Evolutionary conservation across 495 filamentous ascomycete genomes (phyloP), one percentile per base, ranked within the genome.

Genomic region (Trichoderma erinaceum): DNA sequence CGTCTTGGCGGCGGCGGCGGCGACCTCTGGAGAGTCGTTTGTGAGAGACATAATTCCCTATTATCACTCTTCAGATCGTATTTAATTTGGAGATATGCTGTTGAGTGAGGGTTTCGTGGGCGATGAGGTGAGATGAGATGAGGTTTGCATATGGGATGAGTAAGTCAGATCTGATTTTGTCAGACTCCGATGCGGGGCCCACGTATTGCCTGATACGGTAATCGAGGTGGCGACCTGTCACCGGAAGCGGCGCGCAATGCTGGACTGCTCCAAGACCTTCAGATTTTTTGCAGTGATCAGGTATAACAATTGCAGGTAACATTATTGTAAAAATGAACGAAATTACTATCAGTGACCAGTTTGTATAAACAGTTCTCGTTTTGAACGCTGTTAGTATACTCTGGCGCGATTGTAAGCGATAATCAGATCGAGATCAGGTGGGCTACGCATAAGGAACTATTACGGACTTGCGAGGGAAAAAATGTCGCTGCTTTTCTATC

Each of bases 41-140:
- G 90, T 92, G 65, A 93, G 78, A 69, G 90, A 92, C 90, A 93
- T 93, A 46, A 61, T 68, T 12, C 23, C n/a, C 11, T 23, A 18
- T 32, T 61, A 25, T 29, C n/a, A 4, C 23, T 4, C 48, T 52
- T 1, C 4, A 4, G 25, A 16, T n/a, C 48, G n/a, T 23, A 2
- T 52, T 52, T 18, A 52, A 18, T 16, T 15, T 52, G 48, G n/a
- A 1, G 18, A 52, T n/a, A 5, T 5, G 48, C 18, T n/a, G 48
- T 52, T 52, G 48, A 52, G 16, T 6, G 1, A 8, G 18, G 18
- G 6, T 6, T 21, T n/a, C 8, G 8, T 61, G 56, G 32, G 21
- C 10, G 35, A 32, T 32, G 56, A 61, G 56, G 27, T 32, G 23
- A 61, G 50, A 16, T n/a, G n/a, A 61, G 25, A 61, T 25, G 50